Evolutionary conservation across 139 green algal species (phyloP).

Genomic region (Astrephomene gubernaculifera): DNA sequence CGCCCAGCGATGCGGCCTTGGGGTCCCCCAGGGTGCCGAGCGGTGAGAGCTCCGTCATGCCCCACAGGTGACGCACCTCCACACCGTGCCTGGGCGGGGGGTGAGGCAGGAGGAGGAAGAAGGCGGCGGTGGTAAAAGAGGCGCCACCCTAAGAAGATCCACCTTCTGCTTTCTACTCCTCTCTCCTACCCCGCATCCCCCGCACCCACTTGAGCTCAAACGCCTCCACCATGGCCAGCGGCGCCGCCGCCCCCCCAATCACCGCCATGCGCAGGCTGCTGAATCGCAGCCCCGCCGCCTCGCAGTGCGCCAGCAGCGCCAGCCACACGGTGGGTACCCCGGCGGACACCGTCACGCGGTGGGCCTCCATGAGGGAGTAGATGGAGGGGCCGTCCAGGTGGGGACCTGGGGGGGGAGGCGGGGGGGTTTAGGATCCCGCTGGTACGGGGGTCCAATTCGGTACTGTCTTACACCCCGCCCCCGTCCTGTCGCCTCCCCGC

Average conservation of each 20-base stretch:
- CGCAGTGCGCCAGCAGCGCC: constrained; percentile 70
- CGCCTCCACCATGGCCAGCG: constrained; percentile 61
- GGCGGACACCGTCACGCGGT: constrained; percentile 40
- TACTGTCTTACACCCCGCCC: too few relatives aligned
- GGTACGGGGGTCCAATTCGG: not conserved
- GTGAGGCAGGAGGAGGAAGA: not conserved
- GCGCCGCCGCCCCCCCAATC: constrained; percentile 78
- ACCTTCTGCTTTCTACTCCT: too few relatives aligned
- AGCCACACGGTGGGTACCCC: constrained; percentile 86
- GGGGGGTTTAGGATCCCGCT: not conserved
- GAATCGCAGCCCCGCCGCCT: constrained; percentile 56
- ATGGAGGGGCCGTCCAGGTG: constrained; percentile 76
- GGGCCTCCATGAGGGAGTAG: constrained; percentile 67
- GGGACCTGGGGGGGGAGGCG: constrained; percentile 56
- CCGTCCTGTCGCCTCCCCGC: too few relatives aligned
- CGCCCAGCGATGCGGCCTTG: constrained; percentile 50
- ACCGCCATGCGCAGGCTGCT: constrained; percentile 58
- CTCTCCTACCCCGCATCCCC: too few relatives aligned
- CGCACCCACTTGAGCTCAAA: constrained; percentile 58
- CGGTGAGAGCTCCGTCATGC: constrained; percentile 86
- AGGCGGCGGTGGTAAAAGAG: too few relatives aligned
- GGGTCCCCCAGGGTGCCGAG: constrained; percentile 66
- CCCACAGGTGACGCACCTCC: constrained; percentile 76
- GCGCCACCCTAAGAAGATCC: too few relatives aligned
- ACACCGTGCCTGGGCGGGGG: constrained; percentile 53